Conservation (phyloP, 768 basidiomycete genomes). For the Podaxis rugospora region DNA sequence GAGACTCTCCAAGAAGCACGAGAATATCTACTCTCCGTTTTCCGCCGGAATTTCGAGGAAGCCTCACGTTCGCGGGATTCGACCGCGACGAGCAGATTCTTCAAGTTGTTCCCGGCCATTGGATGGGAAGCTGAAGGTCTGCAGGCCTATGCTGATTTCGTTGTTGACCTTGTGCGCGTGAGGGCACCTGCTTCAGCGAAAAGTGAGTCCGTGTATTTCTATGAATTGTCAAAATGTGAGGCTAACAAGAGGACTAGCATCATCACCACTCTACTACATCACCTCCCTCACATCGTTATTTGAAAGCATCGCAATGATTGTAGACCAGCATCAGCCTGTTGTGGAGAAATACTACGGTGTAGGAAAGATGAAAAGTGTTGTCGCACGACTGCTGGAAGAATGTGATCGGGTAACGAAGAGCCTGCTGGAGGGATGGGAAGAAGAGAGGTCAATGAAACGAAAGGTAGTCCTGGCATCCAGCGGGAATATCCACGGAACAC, state of each 20-base stretch:
- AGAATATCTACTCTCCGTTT: constrained; percentile 69
- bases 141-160: constrained; percentile 88
- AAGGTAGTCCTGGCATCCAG: constrained; percentile 43
- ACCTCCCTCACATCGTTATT: constrained; percentile 87
- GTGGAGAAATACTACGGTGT: constrained; percentile 97
- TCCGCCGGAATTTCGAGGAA: constrained; percentile 73
- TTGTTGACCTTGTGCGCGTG: constrained; percentile 83
- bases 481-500: not conserved
- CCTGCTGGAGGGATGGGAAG: constrained; percentile 83
- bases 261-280: constrained; percentile 90
- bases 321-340: constrained; percentile 96
- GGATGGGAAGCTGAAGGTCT: constrained; percentile 92
- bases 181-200: constrained; percentile 77
- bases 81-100: constrained; percentile 85
- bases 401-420: constrained; percentile 79
- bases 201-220: constrained; percentile 39
- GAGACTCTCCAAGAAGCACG: constrained; percentile 79
- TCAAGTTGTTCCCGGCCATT: constrained; percentile 95
- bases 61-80: constrained; percentile 83
- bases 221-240: constrained; percentile 11
- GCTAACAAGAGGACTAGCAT: constrained; percentile 46
- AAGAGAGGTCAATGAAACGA: constrained; percentile 79
- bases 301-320: constrained; percentile 92
- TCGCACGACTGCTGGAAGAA: constrained; percentile 73
- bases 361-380: constrained; percentile 81